These are phyloP conservation scores for Polymyxa betae DNA, from an alignment of 208 protist species.

Conservation along the genomic window DNA sequence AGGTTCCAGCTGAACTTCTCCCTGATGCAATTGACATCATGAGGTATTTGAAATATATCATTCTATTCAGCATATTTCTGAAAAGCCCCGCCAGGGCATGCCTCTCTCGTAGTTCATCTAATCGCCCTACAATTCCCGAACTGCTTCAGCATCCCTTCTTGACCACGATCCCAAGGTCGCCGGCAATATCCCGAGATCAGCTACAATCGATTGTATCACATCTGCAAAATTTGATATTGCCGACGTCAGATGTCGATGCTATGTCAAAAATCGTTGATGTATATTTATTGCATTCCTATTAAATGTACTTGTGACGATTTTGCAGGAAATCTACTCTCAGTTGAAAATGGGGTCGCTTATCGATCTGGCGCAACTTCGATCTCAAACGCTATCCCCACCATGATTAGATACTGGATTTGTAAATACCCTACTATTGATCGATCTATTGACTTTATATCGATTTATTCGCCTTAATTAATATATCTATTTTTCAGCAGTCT, in stretches of 20 bases:
- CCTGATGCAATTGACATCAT: constrained; percentile 23
- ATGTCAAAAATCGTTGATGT: background rate
- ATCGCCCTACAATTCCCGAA: constrained; percentile 66
- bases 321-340: constrained; percentile 13
- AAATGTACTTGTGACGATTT: background rate
- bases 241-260: background rate
- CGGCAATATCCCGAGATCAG: background rate
- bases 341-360: no score
- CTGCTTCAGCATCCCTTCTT: constrained; percentile 68
- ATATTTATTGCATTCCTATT: background rate
- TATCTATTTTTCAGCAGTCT: no score
- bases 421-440: no score
- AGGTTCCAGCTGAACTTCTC: background rate
- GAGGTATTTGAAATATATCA: constrained; percentile 26
- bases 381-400: no score
- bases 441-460: no score
- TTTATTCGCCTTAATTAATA: no score
- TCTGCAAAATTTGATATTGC: background rate
- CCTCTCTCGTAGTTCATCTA: constrained; percentile 60
- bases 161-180: background rate
- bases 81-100: constrained; percentile 34
- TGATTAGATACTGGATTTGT: no score
- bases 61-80: constrained; percentile 10
- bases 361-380: no score
- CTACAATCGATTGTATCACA: background rate